A percentile compares a stretch with the other conserved stretches of the same genome.
Conservation (phyloP, 495 filamentous ascomycete species). For the Podospora tetraspora region DNA sequence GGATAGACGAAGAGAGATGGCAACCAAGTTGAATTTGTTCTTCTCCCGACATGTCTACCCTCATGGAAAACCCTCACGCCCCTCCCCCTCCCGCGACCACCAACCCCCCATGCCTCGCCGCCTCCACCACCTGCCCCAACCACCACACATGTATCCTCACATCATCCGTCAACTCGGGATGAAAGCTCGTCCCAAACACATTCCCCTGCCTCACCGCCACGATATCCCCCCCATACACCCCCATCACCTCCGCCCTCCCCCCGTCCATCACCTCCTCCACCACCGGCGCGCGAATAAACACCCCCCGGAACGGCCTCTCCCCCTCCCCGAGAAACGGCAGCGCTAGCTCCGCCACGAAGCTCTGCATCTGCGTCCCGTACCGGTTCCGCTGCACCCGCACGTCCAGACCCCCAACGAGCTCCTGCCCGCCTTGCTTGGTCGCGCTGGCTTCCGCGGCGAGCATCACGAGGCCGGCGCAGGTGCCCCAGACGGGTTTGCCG, state of each 20-base stretch:
- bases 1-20: not conserved
- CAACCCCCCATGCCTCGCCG: constrained; percentile 14
- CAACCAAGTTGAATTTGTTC: not conserved
- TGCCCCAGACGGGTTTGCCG: constrained; percentile 89
- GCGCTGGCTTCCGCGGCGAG: constrained; percentile 83
- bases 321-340: constrained; percentile 61
- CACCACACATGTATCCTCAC: constrained; percentile 91
- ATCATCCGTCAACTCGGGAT: constrained; percentile 90
- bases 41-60: not conserved
- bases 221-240: constrained; percentile 62
- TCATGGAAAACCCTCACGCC: not conserved
- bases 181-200: constrained; percentile 94
- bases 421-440: constrained; percentile 86
- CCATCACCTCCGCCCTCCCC: constrained; percentile 53
- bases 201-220: constrained; percentile 89
- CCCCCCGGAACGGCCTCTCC: constrained; percentile 59
- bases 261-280: constrained; percentile 73
- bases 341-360: constrained; percentile 73
- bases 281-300: constrained; percentile 92
- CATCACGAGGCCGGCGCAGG: constrained; percentile 90
- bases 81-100: not conserved
- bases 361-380: constrained; percentile 91
- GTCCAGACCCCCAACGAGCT: constrained; percentile 86
- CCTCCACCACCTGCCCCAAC: constrained; percentile 62
- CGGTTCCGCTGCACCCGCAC: constrained; percentile 93